Evolutionary conservation across 768 basidiomycete genomes (phyloP).

Genomic region (Candolleomyces aberdarensis): DNA sequence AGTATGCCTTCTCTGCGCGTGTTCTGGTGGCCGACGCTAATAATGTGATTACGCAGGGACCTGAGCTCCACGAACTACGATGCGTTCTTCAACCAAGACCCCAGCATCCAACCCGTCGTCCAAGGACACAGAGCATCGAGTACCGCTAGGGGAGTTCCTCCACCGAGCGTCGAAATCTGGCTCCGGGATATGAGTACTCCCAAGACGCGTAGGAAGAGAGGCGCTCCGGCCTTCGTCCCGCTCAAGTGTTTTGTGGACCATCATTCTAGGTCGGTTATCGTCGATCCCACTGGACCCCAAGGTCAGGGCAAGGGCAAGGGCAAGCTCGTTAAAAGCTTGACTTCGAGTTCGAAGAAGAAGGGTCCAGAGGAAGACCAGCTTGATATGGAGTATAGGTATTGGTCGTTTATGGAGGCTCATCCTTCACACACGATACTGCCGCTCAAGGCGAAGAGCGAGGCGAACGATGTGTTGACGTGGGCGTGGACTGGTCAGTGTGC

Average conservation of each 20-base stretch:
- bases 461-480: slow-evolving; percentile 76
- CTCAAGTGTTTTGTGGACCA: slow-evolving; percentile 67
- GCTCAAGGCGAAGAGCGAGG: slow-evolving; percentile 56
- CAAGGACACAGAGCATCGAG: not conserved
- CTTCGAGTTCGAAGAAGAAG: slow-evolving; percentile 11
- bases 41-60: too few relatives aligned
- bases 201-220: slow-evolving; percentile 23
- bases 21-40: too few relatives aligned
- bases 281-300: slow-evolving; percentile 26
- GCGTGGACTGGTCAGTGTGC: slow-evolving; percentile 61
- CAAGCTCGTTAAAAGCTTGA: slow-evolving; percentile 10
- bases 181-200: slow-evolving; percentile 39
- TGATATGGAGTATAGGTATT: slow-evolving; percentile 77
- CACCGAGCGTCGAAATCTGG: slow-evolving; percentile 56
- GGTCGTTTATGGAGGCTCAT: slow-evolving; percentile 77
- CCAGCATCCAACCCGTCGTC: not conserved
- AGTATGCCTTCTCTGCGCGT: too few relatives aligned
- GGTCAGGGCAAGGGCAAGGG: slow-evolving; percentile 19
- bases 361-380: slow-evolving; percentile 25
- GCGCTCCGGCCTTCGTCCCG: slow-evolving; percentile 23
- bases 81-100: too few relatives aligned
- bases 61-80: too few relatives aligned
- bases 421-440: slow-evolving; percentile 68
- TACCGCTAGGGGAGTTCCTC: too few relatives aligned
- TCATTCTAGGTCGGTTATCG: slow-evolving; percentile 46